These are phyloP conservation scores for Colletotrichum eleusines DNA, from an alignment of 2,329 filamentous ascomycete species.

Conservation along the genomic window DNA sequence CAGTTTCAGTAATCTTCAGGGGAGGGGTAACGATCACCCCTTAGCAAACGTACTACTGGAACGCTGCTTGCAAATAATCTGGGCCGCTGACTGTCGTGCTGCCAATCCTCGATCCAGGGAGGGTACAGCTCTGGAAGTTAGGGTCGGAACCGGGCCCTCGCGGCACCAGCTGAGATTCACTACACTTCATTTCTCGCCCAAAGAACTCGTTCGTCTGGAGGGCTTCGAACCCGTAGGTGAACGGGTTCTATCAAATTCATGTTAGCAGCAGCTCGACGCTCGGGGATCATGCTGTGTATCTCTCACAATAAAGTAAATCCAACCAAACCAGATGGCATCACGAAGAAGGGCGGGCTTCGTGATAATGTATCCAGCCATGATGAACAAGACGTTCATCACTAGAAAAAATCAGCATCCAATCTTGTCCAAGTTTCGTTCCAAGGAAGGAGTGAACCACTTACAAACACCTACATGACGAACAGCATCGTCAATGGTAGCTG, in stretches of 20 bases:
- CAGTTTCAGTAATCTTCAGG: neutral
- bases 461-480: constrained; percentile 55
- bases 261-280: too few species aligned
- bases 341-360: constrained; percentile 66
- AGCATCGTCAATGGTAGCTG: constrained; percentile 72
- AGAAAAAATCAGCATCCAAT: too few species aligned
- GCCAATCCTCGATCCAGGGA: constrained; percentile 65
- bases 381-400: constrained; percentile 70
- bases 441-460: constrained; percentile 1
- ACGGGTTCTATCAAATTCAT: constrained; percentile 60
- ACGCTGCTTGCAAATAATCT: constrained; percentile 64
- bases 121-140: constrained; percentile 66
- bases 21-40: too few species aligned
- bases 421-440: accelerated
- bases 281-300: too few species aligned
- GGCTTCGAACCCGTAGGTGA: constrained; percentile 74
- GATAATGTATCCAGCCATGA: constrained; percentile 77
- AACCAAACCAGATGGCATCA: constrained; percentile 76
- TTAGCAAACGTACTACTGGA: constrained; percentile 58
- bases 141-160: constrained; percentile 55
- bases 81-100: constrained; percentile 63
- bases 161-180: constrained; percentile 59
- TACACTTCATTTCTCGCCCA: constrained; percentile 63
- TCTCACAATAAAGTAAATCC: constrained; percentile 69
- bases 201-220: constrained; percentile 68